These are phyloP conservation scores for Pleurotus eryngii DNA, from an alignment of 768 basidiomycete genomes.

Conservation along the genomic window DNA sequence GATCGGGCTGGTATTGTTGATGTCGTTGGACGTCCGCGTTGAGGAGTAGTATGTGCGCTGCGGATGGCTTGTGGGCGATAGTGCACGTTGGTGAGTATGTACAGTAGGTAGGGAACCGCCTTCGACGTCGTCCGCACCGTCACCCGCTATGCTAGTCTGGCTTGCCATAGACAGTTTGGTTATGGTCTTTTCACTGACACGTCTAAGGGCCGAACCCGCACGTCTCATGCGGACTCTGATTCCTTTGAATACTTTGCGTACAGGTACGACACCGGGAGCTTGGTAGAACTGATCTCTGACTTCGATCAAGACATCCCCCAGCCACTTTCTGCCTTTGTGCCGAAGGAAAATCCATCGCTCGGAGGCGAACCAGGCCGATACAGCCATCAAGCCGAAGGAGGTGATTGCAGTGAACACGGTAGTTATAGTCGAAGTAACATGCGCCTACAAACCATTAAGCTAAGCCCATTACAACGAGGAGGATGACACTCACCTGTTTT, in stretches of 20 bases:
- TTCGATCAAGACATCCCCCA: conserved; percentile 57
- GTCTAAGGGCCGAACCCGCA: conserved; percentile 15
- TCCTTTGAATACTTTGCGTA: conserved; percentile 11
- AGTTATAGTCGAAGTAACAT: conserved; percentile 64
- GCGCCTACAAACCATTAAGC: conserved; percentile 34
- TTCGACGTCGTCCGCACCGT: conserved; percentile 24
- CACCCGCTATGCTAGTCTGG: conserved; percentile 20
- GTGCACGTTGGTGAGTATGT: conserved; percentile 10
- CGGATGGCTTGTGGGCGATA: background rate
- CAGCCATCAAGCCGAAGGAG: conserved; percentile 66
- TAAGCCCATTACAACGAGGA: background rate
- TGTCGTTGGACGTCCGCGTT: background rate
- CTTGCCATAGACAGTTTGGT: conserved; percentile 14
- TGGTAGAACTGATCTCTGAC: conserved; percentile 31
- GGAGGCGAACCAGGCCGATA: conserved; percentile 71
- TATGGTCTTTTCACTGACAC: conserved; percentile 22
- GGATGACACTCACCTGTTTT: conserved; percentile 43
- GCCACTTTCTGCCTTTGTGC: conserved; percentile 68
- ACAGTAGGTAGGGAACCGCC: conserved; percentile 23
- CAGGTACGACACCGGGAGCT: conserved; percentile 23
- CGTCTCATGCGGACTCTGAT: conserved; percentile 15
- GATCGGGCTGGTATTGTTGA: background rate
- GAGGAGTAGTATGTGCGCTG: background rate
- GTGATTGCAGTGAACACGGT: conserved; percentile 76
- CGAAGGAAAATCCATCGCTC: conserved; percentile 63